These are phyloP conservation scores for Hansenula lynferdii DNA, from an alignment of 1,139 yeast genomes.

Conservation along the genomic window DNA sequence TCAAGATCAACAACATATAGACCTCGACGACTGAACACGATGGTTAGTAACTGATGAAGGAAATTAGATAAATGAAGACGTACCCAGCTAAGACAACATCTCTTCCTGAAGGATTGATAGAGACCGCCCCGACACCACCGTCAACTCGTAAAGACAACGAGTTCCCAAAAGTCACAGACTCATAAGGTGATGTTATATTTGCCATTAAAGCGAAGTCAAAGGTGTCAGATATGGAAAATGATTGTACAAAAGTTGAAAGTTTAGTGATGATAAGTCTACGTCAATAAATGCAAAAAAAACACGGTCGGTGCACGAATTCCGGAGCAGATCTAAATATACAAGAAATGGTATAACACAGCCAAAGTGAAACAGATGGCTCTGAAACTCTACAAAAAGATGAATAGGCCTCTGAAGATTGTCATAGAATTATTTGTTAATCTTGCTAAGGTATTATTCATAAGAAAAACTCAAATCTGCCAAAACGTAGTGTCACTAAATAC, in stretches of 20 bases:
- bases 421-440: too few relatives aligned
- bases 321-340: too few relatives aligned
- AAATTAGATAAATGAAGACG: slow-evolving; percentile 13
- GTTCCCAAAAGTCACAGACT: slow-evolving; percentile 63
- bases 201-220: slow-evolving; percentile 11
- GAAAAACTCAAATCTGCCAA: background rate
- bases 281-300: too few relatives aligned
- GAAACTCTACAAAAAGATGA: too few relatives aligned
- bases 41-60: slow-evolving; percentile 1
- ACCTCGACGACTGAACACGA: slow-evolving; percentile 60
- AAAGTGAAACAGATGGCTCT: too few relatives aligned
- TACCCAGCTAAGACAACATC: slow-evolving; percentile 89
- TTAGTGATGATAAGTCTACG: too few relatives aligned
- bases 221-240: too few relatives aligned
- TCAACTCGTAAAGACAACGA: slow-evolving; percentile 82
- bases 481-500: background rate
- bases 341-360: too few relatives aligned
- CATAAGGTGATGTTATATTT: slow-evolving; percentile 22
- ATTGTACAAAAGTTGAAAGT: too few relatives aligned
- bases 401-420: too few relatives aligned
- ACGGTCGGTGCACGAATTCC: too few relatives aligned
- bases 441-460: background rate
- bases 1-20: slow-evolving; percentile 86
- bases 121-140: slow-evolving; percentile 91
- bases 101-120: slow-evolving; percentile 86